These are phyloP conservation scores for Sugiyamaella marilandica DNA, from an alignment of 805 yeast genomes.

Conservation along the genomic window DNA sequence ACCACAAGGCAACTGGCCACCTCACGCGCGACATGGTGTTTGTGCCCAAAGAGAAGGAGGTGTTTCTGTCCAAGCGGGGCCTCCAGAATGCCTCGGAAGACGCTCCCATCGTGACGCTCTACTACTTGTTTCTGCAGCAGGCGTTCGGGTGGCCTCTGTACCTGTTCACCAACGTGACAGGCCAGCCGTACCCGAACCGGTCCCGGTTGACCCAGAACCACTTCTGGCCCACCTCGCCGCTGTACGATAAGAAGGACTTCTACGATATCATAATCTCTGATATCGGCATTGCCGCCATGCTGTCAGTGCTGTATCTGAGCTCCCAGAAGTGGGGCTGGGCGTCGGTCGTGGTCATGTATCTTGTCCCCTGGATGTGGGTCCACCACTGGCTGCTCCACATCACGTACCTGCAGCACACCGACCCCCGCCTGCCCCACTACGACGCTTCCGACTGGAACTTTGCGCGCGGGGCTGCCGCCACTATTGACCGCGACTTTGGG, in stretches of 20 bases:
- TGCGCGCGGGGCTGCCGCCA: slow-evolving; percentile 80
- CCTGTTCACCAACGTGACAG: slow-evolving; percentile 67
- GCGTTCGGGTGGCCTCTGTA: slow-evolving; percentile 71
- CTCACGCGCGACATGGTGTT: slow-evolving; percentile 78
- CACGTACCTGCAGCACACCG: slow-evolving; percentile 81
- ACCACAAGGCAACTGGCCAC: slow-evolving; percentile 88
- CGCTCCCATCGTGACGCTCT: slow-evolving; percentile 64
- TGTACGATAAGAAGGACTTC: slow-evolving; percentile 69
- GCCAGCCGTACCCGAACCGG: slow-evolving; percentile 55
- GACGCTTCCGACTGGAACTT: slow-evolving; percentile 72
- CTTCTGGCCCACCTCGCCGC: slow-evolving; percentile 66
- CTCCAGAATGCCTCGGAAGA: slow-evolving; percentile 60
- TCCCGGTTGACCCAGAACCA: slow-evolving; percentile 54
- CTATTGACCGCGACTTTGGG: slow-evolving; percentile 80
- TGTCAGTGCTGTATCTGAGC: slow-evolving; percentile 54
- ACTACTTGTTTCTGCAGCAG: slow-evolving; percentile 59
- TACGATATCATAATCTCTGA: slow-evolving; percentile 69
- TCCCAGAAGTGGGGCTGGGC: slow-evolving; percentile 57
- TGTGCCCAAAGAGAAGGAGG: slow-evolving; percentile 64
- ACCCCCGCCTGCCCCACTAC: slow-evolving; percentile 75
- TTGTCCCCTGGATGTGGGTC: slow-evolving; percentile 70
- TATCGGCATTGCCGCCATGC: slow-evolving; percentile 58
- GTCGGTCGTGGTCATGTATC: slow-evolving; percentile 62
- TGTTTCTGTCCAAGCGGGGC: slow-evolving; percentile 41
- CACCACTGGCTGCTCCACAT: slow-evolving; percentile 90